These are phyloP conservation scores for Phialocephala sp. DNA, from an alignment of 2,329 filamentous ascomycete genomes.

Conservation along the genomic window DNA sequence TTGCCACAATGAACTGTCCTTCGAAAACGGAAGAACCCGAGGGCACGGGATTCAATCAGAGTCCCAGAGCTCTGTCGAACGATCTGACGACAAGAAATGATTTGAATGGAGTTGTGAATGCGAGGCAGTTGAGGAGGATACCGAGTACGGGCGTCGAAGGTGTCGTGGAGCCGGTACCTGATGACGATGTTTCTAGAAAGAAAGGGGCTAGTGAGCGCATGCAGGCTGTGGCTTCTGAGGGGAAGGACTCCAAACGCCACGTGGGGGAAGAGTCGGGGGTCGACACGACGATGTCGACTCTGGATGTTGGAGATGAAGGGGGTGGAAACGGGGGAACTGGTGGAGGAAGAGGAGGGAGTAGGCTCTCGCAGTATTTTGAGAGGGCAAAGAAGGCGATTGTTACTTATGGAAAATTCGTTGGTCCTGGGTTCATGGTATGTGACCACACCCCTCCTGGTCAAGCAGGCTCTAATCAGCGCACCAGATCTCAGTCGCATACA, in stretches of 20 bases:
- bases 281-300: background rate
- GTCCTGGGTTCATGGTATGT: conserved; percentile 51
- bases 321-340: conserved; percentile 21
- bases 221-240: conserved; percentile 16
- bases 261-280: conserved; percentile 17
- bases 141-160: conserved; percentile 44
- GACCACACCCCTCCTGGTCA: background rate
- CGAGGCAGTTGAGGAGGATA: conserved; percentile 55
- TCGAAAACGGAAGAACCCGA: conserved; percentile 63
- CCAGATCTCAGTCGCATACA: conserved; percentile 47
- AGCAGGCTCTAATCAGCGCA: background rate
- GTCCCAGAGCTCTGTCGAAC: conserved; percentile 59
- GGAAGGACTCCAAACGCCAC: conserved; percentile 22
- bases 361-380: conserved; percentile 24
- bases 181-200: conserved; percentile 22
- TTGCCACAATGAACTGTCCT: conserved; percentile 62
- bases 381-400: conserved; percentile 30
- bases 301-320: conserved; percentile 13
- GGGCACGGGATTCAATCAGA: conserved; percentile 65
- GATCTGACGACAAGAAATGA: conserved; percentile 67
- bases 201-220: conserved; percentile 16
- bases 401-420: conserved; percentile 55
- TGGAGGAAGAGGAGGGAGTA: conserved; percentile 2
- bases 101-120: conserved; percentile 64
- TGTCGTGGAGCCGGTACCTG: conserved; percentile 30